Evolutionary conservation across 75 land plant species (phyloP).

Genomic region (Cupressus sempervirens): DNA sequence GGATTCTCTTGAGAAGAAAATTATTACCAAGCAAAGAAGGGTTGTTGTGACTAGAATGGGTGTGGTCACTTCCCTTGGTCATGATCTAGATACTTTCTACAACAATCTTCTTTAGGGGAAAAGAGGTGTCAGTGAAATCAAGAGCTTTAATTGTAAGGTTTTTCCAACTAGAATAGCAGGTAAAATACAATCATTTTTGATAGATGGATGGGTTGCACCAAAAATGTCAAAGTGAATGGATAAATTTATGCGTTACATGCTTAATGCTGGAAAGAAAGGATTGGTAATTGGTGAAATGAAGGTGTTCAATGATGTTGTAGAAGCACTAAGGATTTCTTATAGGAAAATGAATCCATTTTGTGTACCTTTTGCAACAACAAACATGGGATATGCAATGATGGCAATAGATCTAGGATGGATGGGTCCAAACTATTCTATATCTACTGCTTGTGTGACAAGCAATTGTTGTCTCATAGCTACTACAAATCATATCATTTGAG

Average conservation of each 20-base stretch:
- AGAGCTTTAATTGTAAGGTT: too few relatives aligned
- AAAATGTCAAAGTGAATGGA: constrained; percentile 52
- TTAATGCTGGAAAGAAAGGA: constrained; percentile 51
- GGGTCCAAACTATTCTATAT: too few relatives aligned
- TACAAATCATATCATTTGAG: too few relatives aligned
- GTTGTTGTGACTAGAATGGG: constrained; percentile 54
- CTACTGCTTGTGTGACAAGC: too few relatives aligned
- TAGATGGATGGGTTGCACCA: constrained; percentile 55
- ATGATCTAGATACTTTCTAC: constrained; percentile 43
- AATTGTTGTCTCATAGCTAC: too few relatives aligned
- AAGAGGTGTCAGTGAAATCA: too few relatives aligned
- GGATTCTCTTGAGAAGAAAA: constrained; percentile 24
- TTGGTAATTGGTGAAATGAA: constrained; percentile 39
- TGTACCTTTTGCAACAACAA: too few relatives aligned
- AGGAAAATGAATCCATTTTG: too few relatives aligned
- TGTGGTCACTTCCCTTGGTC: constrained; percentile 38
- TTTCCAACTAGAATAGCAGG: too few relatives aligned
- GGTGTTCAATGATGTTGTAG: constrained; percentile 51
- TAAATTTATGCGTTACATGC: constrained; percentile 51
- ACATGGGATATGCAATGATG: too few relatives aligned
- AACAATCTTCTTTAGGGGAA: too few relatives aligned
- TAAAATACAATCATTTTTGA: constrained; percentile 34
- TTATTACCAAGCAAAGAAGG: constrained; percentile 40
- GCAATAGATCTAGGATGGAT: too few relatives aligned
- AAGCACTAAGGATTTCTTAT: constrained; percentile 37